Percentiles rank a stretch among this genome's conserved stretches.
Evolutionary conservation across 2,329 filamentous ascomycete species (phyloP).

Genomic region (Bipolaris victoriae): DNA sequence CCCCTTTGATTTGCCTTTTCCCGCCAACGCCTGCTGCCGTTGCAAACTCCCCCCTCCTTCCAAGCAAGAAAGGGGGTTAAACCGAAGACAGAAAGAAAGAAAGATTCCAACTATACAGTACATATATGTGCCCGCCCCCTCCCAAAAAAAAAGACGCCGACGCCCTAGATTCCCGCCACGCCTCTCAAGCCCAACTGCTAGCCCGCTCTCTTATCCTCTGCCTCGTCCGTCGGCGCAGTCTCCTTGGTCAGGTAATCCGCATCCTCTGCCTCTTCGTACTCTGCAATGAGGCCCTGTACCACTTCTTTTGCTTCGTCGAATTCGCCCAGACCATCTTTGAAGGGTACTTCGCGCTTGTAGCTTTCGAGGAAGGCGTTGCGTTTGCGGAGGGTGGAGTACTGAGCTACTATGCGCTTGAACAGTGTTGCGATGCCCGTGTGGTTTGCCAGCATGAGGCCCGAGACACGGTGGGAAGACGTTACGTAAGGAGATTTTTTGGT

Average conservation of each 20-base stretch:
- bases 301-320: constrained; percentile 95
- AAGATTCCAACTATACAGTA: too few relatives aligned
- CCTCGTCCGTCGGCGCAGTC: constrained; percentile 51
- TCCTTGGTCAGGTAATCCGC: constrained; percentile 85
- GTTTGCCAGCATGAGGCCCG: constrained; percentile 95
- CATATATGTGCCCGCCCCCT: too few relatives aligned
- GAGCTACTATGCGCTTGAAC: constrained; percentile 90
- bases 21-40: neutral
- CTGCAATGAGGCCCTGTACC: constrained; percentile 85
- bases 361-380: constrained; percentile 95
- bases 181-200: constrained; percentile 9
- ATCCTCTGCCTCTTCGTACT: constrained; percentile 95
- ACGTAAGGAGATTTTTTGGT: constrained; percentile 97
- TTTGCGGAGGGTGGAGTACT: constrained; percentile 94
- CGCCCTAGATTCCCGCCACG: neutral
- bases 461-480: constrained; percentile 90
- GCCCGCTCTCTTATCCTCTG: constrained; percentile 40
- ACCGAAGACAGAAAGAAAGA: too few relatives aligned
- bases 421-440: constrained; percentile 97
- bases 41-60: too few relatives aligned
- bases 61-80: too few relatives aligned
- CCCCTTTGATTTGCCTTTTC: neutral
- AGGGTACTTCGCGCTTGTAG: constrained; percentile 95
- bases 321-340: constrained; percentile 87
- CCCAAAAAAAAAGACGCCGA: constrained; percentile 3